Evolutionary conservation across 2,329 filamentous ascomycete species (phyloP).

Genomic region (Dryadomyces quercivorus): DNA sequence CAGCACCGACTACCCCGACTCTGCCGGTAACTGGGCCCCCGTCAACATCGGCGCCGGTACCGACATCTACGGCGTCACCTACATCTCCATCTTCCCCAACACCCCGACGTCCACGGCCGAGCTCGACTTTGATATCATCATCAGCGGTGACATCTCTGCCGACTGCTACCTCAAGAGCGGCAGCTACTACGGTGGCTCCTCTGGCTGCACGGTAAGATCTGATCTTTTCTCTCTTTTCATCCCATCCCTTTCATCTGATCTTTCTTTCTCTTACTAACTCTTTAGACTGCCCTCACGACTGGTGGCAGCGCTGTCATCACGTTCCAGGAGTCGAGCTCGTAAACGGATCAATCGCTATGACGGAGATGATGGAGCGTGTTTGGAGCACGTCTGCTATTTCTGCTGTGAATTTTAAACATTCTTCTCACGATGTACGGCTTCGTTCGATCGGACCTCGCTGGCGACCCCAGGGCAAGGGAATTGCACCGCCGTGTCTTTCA

Average conservation of each 20-base stretch:
- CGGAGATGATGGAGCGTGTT: neutral
- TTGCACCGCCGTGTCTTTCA: neutral
- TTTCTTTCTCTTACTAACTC: neutral
- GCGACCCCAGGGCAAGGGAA: neutral
- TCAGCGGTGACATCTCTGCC: slow-evolving; percentile 49
- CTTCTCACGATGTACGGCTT: slow-evolving; percentile 1
- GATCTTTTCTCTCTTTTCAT: slow-evolving; percentile 15
- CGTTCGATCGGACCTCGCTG: neutral
- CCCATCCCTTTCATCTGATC: neutral
- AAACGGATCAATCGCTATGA: neutral
- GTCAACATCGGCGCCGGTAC: slow-evolving; percentile 74
- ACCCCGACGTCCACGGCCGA: slow-evolving; percentile 55
- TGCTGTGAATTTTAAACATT: neutral
- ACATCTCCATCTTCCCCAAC: slow-evolving; percentile 78
- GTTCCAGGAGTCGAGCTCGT: slow-evolving; percentile 6
- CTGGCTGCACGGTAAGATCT: slow-evolving; percentile 81
- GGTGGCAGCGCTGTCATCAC: slow-evolving; percentile 8
- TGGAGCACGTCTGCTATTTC: neutral
- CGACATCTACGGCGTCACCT: slow-evolving; percentile 52
- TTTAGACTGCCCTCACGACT: slow-evolving; percentile 6
- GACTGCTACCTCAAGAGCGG: slow-evolving; percentile 56
- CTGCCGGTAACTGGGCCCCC: slow-evolving; percentile 75
- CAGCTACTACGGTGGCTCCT: slow-evolving; percentile 42
- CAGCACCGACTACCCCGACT: slow-evolving; percentile 32
- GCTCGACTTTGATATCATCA: slow-evolving; percentile 70